Conservation (phyloP, 1,284 basidiomycete species). For the Pseudozyma sp. region DNA sequence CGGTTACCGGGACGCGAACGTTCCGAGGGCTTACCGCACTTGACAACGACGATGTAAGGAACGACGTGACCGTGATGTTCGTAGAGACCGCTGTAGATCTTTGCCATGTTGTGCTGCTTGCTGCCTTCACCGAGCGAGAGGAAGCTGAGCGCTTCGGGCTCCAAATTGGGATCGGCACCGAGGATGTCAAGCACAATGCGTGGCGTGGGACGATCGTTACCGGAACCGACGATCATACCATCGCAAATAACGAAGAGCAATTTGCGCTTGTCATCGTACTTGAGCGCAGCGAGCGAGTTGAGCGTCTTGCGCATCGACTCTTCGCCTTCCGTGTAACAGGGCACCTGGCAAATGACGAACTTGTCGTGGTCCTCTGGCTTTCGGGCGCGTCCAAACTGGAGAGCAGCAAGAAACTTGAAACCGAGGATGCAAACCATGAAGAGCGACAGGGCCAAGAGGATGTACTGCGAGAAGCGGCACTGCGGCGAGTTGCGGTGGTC, state of each 20-base stretch:
- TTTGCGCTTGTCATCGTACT: constrained; percentile 98
- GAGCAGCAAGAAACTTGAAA: constrained; percentile 96
- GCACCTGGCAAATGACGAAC: constrained; percentile 97
- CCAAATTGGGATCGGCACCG: constrained; percentile 89
- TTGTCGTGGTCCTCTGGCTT: constrained; percentile 97
- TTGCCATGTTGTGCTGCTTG: constrained; percentile 98
- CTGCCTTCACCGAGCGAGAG: constrained; percentile 91
- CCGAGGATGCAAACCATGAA: constrained; percentile 96
- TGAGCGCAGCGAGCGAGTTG: constrained; percentile 90
- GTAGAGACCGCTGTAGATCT: constrained; percentile 96
- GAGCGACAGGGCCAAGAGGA: constrained; percentile 87
- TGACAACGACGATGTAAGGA: constrained; percentile 95
- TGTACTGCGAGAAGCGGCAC: constrained; percentile 90
- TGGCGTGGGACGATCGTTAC: constrained; percentile 75
- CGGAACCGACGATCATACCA: constrained; percentile 96
- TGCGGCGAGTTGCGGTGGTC: constrained; percentile 91
- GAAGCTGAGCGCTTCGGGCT: constrained; percentile 95
- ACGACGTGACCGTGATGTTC: constrained; percentile 95
- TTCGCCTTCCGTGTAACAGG: constrained; percentile 96
- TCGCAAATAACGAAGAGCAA: constrained; percentile 94
- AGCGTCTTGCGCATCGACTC: constrained; percentile 87
- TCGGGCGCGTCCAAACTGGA: constrained; percentile 85
- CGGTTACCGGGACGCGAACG: constrained; percentile 88
- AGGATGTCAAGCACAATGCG: constrained; percentile 95
- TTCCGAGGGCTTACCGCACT: constrained; percentile 95